Evolutionary conservation across 2,329 filamentous ascomycete species (phyloP).

Genomic region (Fusarium succisae): DNA sequence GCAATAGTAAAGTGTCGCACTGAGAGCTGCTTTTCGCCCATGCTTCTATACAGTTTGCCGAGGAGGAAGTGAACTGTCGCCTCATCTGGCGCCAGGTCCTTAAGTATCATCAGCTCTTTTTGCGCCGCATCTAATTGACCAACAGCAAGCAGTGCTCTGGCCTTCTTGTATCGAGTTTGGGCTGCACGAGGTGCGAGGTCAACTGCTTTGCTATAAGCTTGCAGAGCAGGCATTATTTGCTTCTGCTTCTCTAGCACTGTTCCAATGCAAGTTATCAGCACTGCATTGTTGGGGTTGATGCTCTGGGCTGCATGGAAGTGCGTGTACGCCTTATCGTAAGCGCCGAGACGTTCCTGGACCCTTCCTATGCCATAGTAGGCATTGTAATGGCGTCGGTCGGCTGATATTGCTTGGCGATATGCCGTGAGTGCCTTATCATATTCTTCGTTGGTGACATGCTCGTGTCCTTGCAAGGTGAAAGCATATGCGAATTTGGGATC

Average conservation of each 20-base stretch:
- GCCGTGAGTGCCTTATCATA: slow-evolving; percentile 92
- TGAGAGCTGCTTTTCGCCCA: slow-evolving; percentile 79
- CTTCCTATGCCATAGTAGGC: slow-evolving; percentile 92
- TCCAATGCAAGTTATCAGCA: slow-evolving; percentile 92
- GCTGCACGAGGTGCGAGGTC: slow-evolving; percentile 83
- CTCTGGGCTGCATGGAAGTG: slow-evolving; percentile 88
- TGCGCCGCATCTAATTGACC: slow-evolving; percentile 76
- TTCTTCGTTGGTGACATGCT: slow-evolving; percentile 95
- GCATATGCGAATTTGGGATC: slow-evolving; percentile 93
- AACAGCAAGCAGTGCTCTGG: slow-evolving; percentile 83
- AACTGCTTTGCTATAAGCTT: slow-evolving; percentile 84
- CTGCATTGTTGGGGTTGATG: slow-evolving; percentile 94
- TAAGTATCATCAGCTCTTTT: slow-evolving; percentile 84
- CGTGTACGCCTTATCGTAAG: slow-evolving; percentile 88
- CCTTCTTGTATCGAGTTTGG: slow-evolving; percentile 91
- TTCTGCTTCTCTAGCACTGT: slow-evolving; percentile 89
- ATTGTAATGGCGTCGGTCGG: slow-evolving; percentile 92
- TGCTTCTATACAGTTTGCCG: slow-evolving; percentile 80
- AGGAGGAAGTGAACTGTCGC: slow-evolving; percentile 96
- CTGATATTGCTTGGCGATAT: slow-evolving; percentile 86
- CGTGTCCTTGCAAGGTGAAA: slow-evolving; percentile 94
- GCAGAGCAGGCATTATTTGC: slow-evolving; percentile 79
- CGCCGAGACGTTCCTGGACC: slow-evolving; percentile 90
- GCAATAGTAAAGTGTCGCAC: slow-evolving; percentile 95
- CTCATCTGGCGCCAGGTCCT: slow-evolving; percentile 92